A percentile compares a stretch with the other conserved stretches of the same genome.
These are phyloP conservation scores for Zygosaccharomyces rouxii DNA, from an alignment of 805 yeast genomes.

Conservation along the genomic window DNA sequence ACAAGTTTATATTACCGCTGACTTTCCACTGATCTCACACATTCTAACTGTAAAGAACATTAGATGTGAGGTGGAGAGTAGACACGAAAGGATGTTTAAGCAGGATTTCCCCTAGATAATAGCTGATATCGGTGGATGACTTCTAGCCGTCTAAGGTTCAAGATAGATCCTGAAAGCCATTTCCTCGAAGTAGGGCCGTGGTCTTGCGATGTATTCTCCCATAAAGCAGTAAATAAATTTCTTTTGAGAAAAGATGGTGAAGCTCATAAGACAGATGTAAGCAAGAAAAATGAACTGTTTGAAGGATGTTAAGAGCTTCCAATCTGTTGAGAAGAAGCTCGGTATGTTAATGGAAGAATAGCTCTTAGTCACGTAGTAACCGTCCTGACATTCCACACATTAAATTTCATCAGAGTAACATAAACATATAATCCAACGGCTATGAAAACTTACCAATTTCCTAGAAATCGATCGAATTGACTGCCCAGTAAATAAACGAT, in stretches of 20 bases:
- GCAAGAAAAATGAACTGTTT: constrained; percentile 36
- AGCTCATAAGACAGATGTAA: constrained; percentile 26
- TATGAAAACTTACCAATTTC: neutral
- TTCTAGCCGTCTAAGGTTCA: constrained; percentile 72
- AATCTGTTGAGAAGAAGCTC: too few species aligned
- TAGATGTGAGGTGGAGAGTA: neutral
- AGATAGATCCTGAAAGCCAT: constrained; percentile 73
- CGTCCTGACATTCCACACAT: constrained; percentile 48
- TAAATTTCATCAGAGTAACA: constrained; percentile 26
- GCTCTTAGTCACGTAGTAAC: constrained; percentile 84
- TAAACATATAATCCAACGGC: constrained; percentile 21
- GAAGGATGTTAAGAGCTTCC: constrained; percentile 42
- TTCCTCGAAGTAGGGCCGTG: constrained; percentile 74
- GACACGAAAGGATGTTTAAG: too few species aligned
- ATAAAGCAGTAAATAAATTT: constrained; percentile 50
- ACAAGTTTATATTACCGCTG: neutral
- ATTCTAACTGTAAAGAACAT: neutral
- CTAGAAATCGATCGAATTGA: too few species aligned
- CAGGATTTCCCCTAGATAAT: too few species aligned
- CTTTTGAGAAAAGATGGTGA: constrained; percentile 27
- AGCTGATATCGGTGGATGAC: too few species aligned
- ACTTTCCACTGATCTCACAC: neutral
- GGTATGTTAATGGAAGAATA: constrained; percentile 79
- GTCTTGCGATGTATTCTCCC: constrained; percentile 73
- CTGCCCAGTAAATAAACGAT: neutral